Conservation (phyloP, 1,284 basidiomycete species). For the Cryptococcus deneoformans region DNA sequence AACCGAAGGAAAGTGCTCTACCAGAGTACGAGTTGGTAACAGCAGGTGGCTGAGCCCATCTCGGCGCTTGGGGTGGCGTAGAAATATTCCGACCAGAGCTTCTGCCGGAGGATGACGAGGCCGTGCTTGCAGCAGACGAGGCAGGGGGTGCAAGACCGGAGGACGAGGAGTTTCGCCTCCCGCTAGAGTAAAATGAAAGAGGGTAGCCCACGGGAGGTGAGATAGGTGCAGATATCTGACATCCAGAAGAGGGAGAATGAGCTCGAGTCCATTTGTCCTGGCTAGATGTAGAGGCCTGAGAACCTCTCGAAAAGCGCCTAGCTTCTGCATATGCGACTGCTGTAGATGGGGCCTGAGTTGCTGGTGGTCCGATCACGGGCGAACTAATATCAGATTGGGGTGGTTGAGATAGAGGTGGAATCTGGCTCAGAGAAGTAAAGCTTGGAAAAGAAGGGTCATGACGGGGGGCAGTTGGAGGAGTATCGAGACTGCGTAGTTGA, state of each 20-base stretch:
- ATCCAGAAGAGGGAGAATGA: constrained; percentile 29
- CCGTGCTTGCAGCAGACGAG: constrained; percentile 10
- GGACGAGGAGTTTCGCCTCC: constrained; percentile 9
- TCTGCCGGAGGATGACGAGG: constrained; percentile 11
- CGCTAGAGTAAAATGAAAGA: constrained; percentile 6
- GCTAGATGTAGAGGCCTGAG: not conserved
- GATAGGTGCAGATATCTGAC: constrained; percentile 38
- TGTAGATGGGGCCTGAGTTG: too few species aligned
- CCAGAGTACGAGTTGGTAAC: constrained; percentile 22
- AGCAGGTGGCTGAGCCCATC: constrained; percentile 39
- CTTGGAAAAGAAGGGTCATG: constrained; percentile 7
- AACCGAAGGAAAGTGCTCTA: constrained; percentile 34
- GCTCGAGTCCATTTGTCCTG: constrained; percentile 4
- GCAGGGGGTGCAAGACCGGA: constrained; percentile 6
- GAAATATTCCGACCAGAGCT: not conserved
- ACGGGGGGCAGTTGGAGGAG: constrained; percentile 15
- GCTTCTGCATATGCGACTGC: too few species aligned
- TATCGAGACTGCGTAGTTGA: constrained; percentile 14
- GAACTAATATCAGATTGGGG: not conserved
- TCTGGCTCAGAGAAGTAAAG: constrained; percentile 9
- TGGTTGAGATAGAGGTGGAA: constrained; percentile 7
- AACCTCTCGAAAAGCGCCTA: too few species aligned
- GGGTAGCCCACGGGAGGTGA: constrained; percentile 34
- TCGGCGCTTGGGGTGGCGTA: constrained; percentile 22
- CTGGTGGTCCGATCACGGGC: too few species aligned